Conservation (phyloP, 352 stramenopile species). For the Phytophthora colocasiae region DNA sequence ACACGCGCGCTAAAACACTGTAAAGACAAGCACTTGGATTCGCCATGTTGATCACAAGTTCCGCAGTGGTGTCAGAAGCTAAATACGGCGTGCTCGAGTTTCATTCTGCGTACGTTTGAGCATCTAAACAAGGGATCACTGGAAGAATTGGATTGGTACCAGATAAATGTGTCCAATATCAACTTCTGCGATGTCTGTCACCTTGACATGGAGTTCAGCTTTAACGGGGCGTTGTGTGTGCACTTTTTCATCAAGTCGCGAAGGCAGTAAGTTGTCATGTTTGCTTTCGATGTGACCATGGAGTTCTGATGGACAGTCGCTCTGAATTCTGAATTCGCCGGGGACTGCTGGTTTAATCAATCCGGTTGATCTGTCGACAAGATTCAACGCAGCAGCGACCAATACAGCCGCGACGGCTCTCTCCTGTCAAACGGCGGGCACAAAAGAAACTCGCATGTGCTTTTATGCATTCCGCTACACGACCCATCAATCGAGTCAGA, state of each 20-base stretch:
- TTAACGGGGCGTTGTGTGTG: not conserved
- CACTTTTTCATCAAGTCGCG: not conserved
- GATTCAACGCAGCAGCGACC: slow-evolving; percentile 16
- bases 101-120: too few relatives aligned
- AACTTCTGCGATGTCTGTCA: too few relatives aligned
- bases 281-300: slow-evolving; percentile 5
- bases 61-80: slow-evolving; percentile 3
- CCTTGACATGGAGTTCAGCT: not conserved
- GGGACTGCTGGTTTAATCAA: slow-evolving; percentile 24
- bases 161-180: too few relatives aligned
- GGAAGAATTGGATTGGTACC: too few relatives aligned
- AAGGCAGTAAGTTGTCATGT: not conserved
- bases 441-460: slow-evolving; percentile 33
- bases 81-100: too few relatives aligned
- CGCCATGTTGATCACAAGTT: slow-evolving; percentile 15
- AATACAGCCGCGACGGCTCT: slow-evolving; percentile 18
- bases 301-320: not conserved
- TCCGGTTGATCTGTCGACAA: slow-evolving; percentile 31
- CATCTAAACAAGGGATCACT: too few relatives aligned
- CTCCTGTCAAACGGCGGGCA: slow-evolving; percentile 25
- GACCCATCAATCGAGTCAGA: slow-evolving; percentile 16
- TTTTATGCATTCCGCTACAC: slow-evolving; percentile 5
- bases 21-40: slow-evolving; percentile 28
- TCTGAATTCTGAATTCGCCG: slow-evolving; percentile 9
- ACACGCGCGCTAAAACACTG: slow-evolving; percentile 28